Conservation (phyloP, 441 rosid species). For the Pelargonium fulgidum region DNA sequence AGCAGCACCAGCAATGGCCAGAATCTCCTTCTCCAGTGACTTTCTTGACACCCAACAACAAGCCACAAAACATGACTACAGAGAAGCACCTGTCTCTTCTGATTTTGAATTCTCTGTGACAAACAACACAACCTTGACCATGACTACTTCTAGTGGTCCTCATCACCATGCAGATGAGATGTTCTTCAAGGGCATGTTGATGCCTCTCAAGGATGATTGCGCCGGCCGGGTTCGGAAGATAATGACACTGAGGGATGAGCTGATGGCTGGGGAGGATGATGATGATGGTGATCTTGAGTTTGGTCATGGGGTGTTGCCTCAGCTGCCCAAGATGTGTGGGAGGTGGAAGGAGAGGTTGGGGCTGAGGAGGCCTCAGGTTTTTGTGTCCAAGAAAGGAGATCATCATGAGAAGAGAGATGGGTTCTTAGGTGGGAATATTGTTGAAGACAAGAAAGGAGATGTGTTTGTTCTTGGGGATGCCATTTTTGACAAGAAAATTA, state of each 20-base stretch:
- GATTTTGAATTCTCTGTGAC: conserved; percentile 75
- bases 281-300: conserved; percentile 10
- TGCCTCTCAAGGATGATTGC: conserved; percentile 54
- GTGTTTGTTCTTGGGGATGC: neutral
- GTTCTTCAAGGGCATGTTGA: conserved; percentile 65
- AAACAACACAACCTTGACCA: conserved; percentile 25
- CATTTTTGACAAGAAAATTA: neutral
- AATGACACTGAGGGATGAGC: conserved; percentile 52
- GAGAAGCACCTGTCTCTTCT: conserved; percentile 85
- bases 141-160: conserved; percentile 20
- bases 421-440: neutral
- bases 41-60: conserved; percentile 52
- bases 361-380: conserved; percentile 27
- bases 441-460: neutral
- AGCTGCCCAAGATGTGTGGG: conserved; percentile 36
- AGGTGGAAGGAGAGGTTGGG: conserved; percentile 76
- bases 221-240: conserved; percentile 30
- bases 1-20: conserved; percentile 34
- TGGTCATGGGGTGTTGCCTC: conserved; percentile 17
- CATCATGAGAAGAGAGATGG: too few species aligned
- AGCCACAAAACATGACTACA: conserved; percentile 44
- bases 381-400: conserved; percentile 23
- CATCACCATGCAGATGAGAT: conserved; percentile 57
- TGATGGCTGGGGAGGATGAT: conserved; percentile 34
- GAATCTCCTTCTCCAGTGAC: conserved; percentile 92